Base-by-base conservation (phyloP, 2,329 filamentous ascomycete genomes). In the Diaporthe citrichinensis region DNA sequence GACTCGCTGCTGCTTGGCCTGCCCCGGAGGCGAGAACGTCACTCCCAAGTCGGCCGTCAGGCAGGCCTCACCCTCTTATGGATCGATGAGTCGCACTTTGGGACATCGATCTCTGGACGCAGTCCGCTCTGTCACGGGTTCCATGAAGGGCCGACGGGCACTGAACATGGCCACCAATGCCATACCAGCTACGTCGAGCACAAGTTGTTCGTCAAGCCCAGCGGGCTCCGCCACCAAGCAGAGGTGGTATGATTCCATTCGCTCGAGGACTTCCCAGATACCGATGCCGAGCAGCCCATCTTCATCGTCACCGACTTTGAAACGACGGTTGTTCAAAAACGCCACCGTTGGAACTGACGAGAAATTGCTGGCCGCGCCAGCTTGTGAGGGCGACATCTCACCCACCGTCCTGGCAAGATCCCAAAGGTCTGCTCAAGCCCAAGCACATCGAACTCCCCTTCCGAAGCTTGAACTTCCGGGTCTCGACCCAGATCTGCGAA, bases 241-340 rank as follows among this genome's bases (percentile, higher is more conserved):
- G 39, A 75, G 36, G 46, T 75, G 73, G 76, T 75, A 73, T 46
- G 57, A 62, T 39, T 75, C 73, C 5, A 28, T 77, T 39, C 76
- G 76, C 10, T 67, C 73, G 12, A 69, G 44, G 46, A 44, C 49
- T 9, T 77, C 76, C 8, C 73, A 75, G 10, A 73, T 76, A 23
- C 73, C 75, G n/a, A 71, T 36, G 20, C 61, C 73, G 15, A 75
- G 67, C 20, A 77, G 61, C 51, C 34, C 73, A 4, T 17, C 44
- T 20, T 53, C 73, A 5, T 53, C 61, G 41, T 68, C 61, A 7
- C 69, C 53, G 23, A 57, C 59, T 44, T n/a, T 67, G 46, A 74
- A 68, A 31, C 57, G 69, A 25, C 69, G 69, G 6, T 65, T 71
- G 6, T 67, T 75, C 25, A 65, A 51, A 39, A 36, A 39, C 7